Evolutionary conservation across 2,329 filamentous ascomycete genomes (phyloP), one percentile per base, ranked within the genome.

Genomic region (Cordyceps cateniannulata): DNA sequence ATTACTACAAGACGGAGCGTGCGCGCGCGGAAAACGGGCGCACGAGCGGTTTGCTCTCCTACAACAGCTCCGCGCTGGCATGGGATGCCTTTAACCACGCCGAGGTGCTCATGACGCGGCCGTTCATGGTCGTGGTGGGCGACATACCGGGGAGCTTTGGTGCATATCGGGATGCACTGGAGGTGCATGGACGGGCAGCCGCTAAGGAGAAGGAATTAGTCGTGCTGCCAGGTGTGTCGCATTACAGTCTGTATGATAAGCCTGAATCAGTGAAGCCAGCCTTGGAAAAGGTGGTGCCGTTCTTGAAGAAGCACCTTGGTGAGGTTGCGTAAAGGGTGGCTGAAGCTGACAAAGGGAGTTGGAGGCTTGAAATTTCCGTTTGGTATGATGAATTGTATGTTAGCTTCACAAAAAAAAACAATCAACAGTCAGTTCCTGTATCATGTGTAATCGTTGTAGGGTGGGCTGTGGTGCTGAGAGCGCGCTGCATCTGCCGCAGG

Each of bases 251-350:
- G 27, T 62, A 62, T 51, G 59, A 63, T 42, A 63, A 62, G 59
- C 47, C 53, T 5, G 53, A 58, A 25, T 42, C 59, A 9, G 62
- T 63, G 8, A 40, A 60, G 60, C 55, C 62, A 6, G 62, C 62
- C 4, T 22, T 63, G 38, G 45, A 62, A 10, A 29, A 60, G 24
- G 60, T 58, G 12, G 12, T 59, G 10, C 51, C 49, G 4, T 63
- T 62, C 12, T 8, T 62, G 10, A 60, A 62, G 40, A 66, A 64
- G 49, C 66, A 69, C 24, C 65, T 66, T 18, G 69, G 66, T 5
- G 69, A 71, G 27, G 63, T 67, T 16, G 62, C 45, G 27, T 58
- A 16, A 50, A 9, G 22, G 16, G 18, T 22, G n/a, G n/a, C 10
- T 53, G 20, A 3, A 2, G 5, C 29, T 52, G 5, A 7, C n/a